Base-by-base conservation (phyloP, 768 basidiomycete species). In the Xerocomus brunneocitrinus region DNA sequence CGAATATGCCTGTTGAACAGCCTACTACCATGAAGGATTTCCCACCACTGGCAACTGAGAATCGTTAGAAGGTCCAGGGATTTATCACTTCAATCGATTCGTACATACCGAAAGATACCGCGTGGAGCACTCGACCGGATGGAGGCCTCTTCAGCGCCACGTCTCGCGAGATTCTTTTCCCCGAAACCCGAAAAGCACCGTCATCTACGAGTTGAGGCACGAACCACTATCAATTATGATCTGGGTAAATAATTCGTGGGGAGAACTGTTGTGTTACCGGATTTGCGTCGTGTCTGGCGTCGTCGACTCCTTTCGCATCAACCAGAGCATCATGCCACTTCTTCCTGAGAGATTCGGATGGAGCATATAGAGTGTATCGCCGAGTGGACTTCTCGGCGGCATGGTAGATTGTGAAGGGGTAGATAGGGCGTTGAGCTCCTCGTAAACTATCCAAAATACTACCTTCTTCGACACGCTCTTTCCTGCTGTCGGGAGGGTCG, bases 371-470 rank as follows among this genome's bases (percentile, higher is more conserved):
- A 3, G 86, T 92, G 66, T 91, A 93, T 53, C 83, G 72, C 42
- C 89, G 78, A 47, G 69, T 73, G 16, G 71, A 61, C 48, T 76
- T 78, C 48, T 76, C 77, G 1, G 79, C 76, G 0, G 85, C 83
- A 55, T 92, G 89, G 66, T 82, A 87, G 57, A 93, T 71, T 1
- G 83, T 87, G 66, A 93, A 87, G 1, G 91, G 90, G 63, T 81
- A 92, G 62, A 90, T 69, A 12, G 80, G 68, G 25, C 79, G 74
- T 51, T 74, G 73, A 38, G 78, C 74, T 12, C 74, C 79, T 50
- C 79, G 78, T 34, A 84, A 71, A 44, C 70, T 75, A 52, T 85
- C 83, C 32, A 87, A 67, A 12, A 87, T 66, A 13, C 79, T 64
- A 35, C 80, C 78, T 45, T 81, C 83, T 47, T 87, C 84, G 14